Percentiles rank a stretch among this genome's conserved stretches.
phyloP scores from a whole-genome alignment of 345 rosid species.

The Salix arbutifolia region DNA sequence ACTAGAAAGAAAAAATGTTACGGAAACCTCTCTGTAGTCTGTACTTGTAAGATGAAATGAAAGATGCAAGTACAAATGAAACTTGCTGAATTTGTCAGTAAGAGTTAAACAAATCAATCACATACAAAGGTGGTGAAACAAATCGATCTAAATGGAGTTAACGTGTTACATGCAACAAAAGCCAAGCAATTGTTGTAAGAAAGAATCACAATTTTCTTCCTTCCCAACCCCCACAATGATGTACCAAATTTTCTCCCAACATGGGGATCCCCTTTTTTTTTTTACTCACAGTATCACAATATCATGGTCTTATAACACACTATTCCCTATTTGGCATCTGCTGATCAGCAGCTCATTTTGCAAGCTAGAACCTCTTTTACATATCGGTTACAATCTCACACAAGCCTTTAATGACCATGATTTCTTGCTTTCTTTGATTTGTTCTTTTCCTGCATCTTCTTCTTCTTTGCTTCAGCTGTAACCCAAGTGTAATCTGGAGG shows the following conservation, averaged over 20 bases:
- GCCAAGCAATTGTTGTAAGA: slow-evolving; percentile 25
- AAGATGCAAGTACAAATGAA: not conserved
- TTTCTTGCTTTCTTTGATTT: slow-evolving; percentile 60
- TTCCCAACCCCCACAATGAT: slow-evolving; percentile 29
- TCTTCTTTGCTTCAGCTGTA: slow-evolving; percentile 76
- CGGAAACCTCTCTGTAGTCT: not conserved
- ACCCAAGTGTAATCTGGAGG: slow-evolving; percentile 80
- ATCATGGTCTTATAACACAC: slow-evolving; percentile 24
- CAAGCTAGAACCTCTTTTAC: slow-evolving; percentile 26
- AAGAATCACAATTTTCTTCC: slow-evolving; percentile 24
- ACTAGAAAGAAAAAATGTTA: not conserved
- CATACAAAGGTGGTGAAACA: slow-evolving; percentile 10
- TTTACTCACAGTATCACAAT: slow-evolving; percentile 18
- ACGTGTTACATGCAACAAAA: slow-evolving; percentile 7
- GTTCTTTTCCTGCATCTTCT: slow-evolving; percentile 86
- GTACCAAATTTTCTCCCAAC: slow-evolving; percentile 21
- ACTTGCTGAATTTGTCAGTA: slow-evolving; percentile 16
- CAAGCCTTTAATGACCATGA: slow-evolving; percentile 24
- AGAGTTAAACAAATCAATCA: slow-evolving; percentile 19
- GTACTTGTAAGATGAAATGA: not conserved
- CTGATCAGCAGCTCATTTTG: slow-evolving; percentile 15
- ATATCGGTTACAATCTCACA: slow-evolving; percentile 7
- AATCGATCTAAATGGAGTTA: slow-evolving; percentile 20
- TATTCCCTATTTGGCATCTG: slow-evolving; percentile 19
- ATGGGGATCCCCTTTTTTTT: slow-evolving; percentile 13